Percentiles rank a stretch among this genome's conserved stretches.
phyloP scores from a whole-genome alignment of 768 basidiomycete genomes.

The Suillus decipiens region DNA sequence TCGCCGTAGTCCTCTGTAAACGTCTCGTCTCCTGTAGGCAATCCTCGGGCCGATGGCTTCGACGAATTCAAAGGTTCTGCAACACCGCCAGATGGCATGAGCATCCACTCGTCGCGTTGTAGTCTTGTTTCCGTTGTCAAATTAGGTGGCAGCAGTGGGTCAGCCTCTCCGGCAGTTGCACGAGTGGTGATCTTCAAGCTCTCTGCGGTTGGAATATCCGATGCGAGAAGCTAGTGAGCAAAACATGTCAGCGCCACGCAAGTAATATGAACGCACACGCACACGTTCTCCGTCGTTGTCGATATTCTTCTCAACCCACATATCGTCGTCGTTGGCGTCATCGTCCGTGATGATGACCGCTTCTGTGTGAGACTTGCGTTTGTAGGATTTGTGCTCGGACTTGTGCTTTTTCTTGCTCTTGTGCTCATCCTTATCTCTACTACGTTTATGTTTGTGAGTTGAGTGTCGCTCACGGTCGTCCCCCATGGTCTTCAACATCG shows the following conservation, averaged over 20 bases:
- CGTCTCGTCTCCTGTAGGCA: conserved; percentile 44
- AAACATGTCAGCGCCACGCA: conserved; percentile 12
- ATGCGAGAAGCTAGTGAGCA: conserved; percentile 53
- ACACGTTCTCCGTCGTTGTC: conserved; percentile 77
- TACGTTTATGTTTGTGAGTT: conserved; percentile 28
- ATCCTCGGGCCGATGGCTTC: conserved; percentile 30
- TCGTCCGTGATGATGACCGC: conserved; percentile 59
- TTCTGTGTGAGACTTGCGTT: conserved; percentile 34
- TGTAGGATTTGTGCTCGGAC: conserved; percentile 43
- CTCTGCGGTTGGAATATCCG: conserved; percentile 76
- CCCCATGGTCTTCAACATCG: conserved; percentile 21
- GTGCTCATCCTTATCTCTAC: conserved; percentile 40
- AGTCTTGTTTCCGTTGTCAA: conserved; percentile 48
- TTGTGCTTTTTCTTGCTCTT: conserved; percentile 59
- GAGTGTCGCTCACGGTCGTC: conserved; percentile 18
- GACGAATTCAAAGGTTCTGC: conserved; percentile 34
- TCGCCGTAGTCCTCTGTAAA: conserved; percentile 71
- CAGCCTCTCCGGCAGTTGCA: conserved; percentile 46
- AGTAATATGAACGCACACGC: conserved; percentile 26
- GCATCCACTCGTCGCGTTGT: conserved; percentile 90
- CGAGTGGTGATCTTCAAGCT: conserved; percentile 70
- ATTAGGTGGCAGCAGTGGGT: conserved; percentile 50
- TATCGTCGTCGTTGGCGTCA: conserved; percentile 68
- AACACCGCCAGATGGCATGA: conserved; percentile 39
- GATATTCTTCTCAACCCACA: conserved; percentile 90